Evolutionary conservation across 179 eudicot species (phyloP).

Genomic region (Silene coronaria): DNA sequence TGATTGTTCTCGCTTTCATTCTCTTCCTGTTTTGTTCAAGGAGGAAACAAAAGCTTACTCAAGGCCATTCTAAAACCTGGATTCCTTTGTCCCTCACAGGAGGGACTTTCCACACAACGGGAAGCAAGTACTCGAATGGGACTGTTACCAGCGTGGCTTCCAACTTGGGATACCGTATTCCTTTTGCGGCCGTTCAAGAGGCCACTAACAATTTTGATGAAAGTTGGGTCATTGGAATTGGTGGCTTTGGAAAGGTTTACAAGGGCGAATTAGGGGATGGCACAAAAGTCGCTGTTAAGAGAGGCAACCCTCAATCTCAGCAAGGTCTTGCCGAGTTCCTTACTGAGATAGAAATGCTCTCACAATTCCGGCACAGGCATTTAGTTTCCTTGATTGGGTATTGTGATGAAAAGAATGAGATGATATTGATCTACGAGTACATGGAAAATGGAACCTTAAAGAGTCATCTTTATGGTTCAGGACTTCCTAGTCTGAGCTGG

Average conservation of each 20-base stretch:
- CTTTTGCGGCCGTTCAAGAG: constrained; percentile 53
- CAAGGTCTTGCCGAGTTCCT: constrained; percentile 64
- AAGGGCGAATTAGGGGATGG: constrained; percentile 59
- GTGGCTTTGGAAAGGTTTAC: constrained; percentile 85
- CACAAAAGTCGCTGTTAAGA: constrained; percentile 67
- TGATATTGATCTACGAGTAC: constrained; percentile 27
- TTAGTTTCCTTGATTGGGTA: constrained; percentile 47
- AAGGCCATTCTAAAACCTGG: constrained; percentile 72
- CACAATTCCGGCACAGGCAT: constrained; percentile 74
- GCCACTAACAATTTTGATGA: constrained; percentile 73
- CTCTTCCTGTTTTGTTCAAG: constrained; percentile 39
- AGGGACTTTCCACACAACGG: constrained; percentile 61
- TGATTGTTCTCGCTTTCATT: constrained; percentile 36
- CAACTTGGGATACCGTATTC: constrained; percentile 51
- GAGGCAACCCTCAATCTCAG: constrained; percentile 66
- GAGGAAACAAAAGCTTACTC: constrained; percentile 38
- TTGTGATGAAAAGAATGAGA: constrained; percentile 27
- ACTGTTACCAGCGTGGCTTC: constrained; percentile 51
- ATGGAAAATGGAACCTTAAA: constrained; percentile 23
- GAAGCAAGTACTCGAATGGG: constrained; percentile 76
- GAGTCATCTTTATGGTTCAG: constrained; percentile 27
- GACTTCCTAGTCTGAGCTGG: constrained; percentile 24
- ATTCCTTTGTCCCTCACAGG: constrained; percentile 73
- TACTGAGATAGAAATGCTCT: constrained; percentile 75
- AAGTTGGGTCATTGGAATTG: constrained; percentile 54